These are phyloP conservation scores for Debaryomyces prosopidis DNA, from an alignment of 805 yeast genomes.

Conservation along the genomic window DNA sequence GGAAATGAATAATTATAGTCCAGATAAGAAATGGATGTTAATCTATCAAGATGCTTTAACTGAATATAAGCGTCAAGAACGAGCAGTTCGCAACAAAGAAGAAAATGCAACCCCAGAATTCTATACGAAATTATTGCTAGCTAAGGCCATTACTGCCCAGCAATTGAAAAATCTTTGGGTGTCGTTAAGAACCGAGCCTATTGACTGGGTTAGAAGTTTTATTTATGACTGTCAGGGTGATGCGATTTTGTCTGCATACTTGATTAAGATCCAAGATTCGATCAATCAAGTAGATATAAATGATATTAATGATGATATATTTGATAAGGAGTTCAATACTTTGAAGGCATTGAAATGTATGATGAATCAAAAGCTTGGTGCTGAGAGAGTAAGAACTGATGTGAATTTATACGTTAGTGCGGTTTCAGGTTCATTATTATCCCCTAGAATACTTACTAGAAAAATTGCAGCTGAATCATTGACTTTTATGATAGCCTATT, in stretches of 20 bases:
- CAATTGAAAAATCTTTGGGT: slow-evolving; percentile 87
- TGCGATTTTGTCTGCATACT: slow-evolving; percentile 65
- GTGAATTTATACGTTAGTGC: slow-evolving; percentile 52
- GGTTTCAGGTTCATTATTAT: slow-evolving; percentile 68
- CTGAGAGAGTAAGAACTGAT: slow-evolving; percentile 53
- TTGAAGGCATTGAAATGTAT: slow-evolving; percentile 76
- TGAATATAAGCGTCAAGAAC: slow-evolving; percentile 59
- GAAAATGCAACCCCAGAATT: slow-evolving; percentile 60
- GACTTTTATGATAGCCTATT: slow-evolving; percentile 45
- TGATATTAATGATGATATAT: slow-evolving; percentile 48
- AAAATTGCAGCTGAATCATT: slow-evolving; percentile 79
- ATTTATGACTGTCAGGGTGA: slow-evolving; percentile 77
- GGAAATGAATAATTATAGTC: slow-evolving; percentile 73
- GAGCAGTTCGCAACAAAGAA: slow-evolving; percentile 21
- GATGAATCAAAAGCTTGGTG: slow-evolving; percentile 64
- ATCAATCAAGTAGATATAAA: slow-evolving; percentile 25
- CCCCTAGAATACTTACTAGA: slow-evolving; percentile 74
- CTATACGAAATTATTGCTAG: slow-evolving; percentile 73
- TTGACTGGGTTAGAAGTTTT: slow-evolving; percentile 76
- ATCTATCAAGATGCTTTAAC: slow-evolving; percentile 83
- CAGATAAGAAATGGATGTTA: slow-evolving; percentile 87
- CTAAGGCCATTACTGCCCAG: slow-evolving; percentile 63
- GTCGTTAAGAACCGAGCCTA: slow-evolving; percentile 85
- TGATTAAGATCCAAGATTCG: slow-evolving; percentile 52
- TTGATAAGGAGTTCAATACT: slow-evolving; percentile 75